A percentile compares a stretch with the other conserved stretches of the same genome.
Evolutionary conservation across 148 eudicot genomes (phyloP).

Genomic region (Fagopyrum esculentum): DNA sequence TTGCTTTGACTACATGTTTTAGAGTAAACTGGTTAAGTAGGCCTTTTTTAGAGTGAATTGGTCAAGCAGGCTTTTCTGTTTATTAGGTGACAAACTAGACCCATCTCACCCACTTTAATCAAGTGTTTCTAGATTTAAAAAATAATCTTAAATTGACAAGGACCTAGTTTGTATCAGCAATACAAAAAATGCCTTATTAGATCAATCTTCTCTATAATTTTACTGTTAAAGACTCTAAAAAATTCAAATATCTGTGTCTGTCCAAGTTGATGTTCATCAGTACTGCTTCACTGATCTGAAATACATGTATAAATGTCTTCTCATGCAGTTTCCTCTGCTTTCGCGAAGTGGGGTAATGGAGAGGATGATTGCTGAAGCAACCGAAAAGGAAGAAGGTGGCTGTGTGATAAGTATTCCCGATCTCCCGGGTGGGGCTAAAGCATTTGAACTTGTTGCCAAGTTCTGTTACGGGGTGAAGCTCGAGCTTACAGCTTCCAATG

Average conservation of each 20-base stretch:
- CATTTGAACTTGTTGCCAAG: constrained; percentile 84
- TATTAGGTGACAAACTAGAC: too few species aligned
- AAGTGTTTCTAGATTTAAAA: too few species aligned
- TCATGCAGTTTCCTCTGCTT: constrained; percentile 75
- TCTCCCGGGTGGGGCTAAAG: constrained; percentile 73
- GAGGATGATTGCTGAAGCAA: constrained; percentile 60
- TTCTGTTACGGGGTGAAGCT: constrained; percentile 93
- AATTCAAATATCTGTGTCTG: neutral
- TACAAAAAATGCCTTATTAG: too few species aligned
- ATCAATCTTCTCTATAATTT: too few species aligned
- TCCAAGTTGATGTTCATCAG: neutral
- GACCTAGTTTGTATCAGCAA: too few species aligned
- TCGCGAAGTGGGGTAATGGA: constrained; percentile 88
- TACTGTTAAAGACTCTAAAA: too few species aligned
- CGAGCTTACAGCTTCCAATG: constrained; percentile 80
- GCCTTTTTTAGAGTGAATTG: too few species aligned
- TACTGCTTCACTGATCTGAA: neutral
- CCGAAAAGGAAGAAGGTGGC: constrained; percentile 33
- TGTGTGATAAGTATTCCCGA: constrained; percentile 43
- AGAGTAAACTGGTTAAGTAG: too few species aligned
- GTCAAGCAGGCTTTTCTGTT: too few species aligned
- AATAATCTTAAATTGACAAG: too few species aligned
- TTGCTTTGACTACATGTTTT: too few species aligned
- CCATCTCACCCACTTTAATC: too few species aligned
- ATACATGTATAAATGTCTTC: neutral